Base-by-base conservation (phyloP, 2,329 filamentous ascomycete species). In the Trichoderma harzianum region DNA sequence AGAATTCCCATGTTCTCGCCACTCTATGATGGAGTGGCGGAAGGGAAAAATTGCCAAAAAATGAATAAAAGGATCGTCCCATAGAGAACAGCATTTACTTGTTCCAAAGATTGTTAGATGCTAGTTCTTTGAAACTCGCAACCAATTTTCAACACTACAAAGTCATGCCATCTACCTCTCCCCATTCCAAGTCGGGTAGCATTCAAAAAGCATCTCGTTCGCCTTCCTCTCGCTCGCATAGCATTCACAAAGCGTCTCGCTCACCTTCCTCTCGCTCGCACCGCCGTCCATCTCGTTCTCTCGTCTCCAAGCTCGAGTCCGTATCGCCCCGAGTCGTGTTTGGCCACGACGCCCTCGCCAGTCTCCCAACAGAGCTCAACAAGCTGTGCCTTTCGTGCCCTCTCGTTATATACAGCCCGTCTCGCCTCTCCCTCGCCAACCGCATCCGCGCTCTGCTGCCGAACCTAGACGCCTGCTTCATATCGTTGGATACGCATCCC, bases 321-420 rank as follows among this genome's bases (percentile, higher is more conserved):
- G 62, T 75, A 0, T 73, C 77, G 4, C 79, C 81, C 16, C 79
- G 80, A 32, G 72, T 83, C 32, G 79, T 83, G 43, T 79, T 79
- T 69, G 82, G 82, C 3, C 74, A 75, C 2, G 79, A 80, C 43
- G 76, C 79, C 36, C 72, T 83, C 62, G 66, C 75, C 21, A 78
- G 76, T 6, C 75, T 83, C 7, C 76, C 82, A 6, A 74, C 74
- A 14, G 82, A 83, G 71, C 75, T 83, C 7, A 77, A 75, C 32
- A 77, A 76, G 2, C 75, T 83, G 12, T 74, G 75, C 21, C 73
- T 82, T 8, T 75, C 78, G 5, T 76, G 76, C 12, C 82, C 82
- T 0, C 78, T 83, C 69, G 79, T 83, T 58, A 78, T 83, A 32
- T 80, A 77, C 32, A 82, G 80, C 18, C 80, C 82, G 7, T 83